Conservation (phyloP, 192 early-diverging fungal genomes). For the Backusella morwellensis region DNA sequence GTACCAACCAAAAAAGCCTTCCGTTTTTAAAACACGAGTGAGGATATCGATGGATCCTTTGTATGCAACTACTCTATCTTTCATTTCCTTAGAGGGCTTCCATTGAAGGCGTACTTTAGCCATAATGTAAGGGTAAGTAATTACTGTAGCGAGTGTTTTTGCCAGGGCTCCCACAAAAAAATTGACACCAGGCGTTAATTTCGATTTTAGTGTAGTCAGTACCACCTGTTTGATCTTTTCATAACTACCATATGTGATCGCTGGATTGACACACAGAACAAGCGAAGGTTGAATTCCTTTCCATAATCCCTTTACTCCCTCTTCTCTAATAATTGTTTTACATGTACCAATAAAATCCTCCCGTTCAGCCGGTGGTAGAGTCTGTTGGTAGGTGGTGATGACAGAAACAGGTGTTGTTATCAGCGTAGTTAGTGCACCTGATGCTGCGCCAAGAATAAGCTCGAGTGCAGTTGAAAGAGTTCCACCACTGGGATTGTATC, state of each 20-base stretch:
- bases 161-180: conserved; percentile 92
- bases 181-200: conserved; percentile 74
- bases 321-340: conserved; percentile 65
- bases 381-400: conserved; percentile 94
- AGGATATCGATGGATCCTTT: conserved; percentile 85
- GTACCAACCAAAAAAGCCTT: conserved; percentile 92
- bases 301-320: conserved; percentile 86
- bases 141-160: conserved; percentile 87
- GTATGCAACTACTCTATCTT: conserved; percentile 58
- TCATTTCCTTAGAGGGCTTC: conserved; percentile 71
- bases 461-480: conserved; percentile 84
- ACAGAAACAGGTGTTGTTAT: conserved; percentile 94
- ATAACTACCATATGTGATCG: conserved; percentile 97
- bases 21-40: conserved; percentile 67
- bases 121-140: conserved; percentile 98
- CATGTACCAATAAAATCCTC: conserved; percentile 63
- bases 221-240: conserved; percentile 71
- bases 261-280: conserved; percentile 90
- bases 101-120: conserved; percentile 97
- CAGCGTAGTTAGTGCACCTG: conserved; percentile 85
- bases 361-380: conserved; percentile 63
- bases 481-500: conserved; percentile 33
- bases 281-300: conserved; percentile 90
- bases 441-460: conserved; percentile 83
- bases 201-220: conserved; percentile 47